Conservation (phyloP, 192 early-diverging fungal genomes). For the Coemansia sp. region DNA sequence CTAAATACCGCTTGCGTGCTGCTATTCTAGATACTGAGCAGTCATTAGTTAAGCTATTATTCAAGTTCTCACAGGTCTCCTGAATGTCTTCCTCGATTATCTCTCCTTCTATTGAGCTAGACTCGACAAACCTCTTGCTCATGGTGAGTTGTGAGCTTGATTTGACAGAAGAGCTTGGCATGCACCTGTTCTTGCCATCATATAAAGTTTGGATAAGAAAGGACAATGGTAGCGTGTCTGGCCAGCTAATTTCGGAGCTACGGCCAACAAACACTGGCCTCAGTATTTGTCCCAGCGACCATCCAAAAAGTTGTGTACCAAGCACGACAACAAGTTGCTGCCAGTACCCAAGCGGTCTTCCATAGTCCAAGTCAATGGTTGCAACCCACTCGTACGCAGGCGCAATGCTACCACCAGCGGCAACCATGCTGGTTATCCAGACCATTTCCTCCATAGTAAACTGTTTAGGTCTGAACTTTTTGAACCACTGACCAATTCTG, state of each 20-base stretch:
- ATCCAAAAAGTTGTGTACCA: conserved; percentile 48
- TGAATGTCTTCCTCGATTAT: neutral
- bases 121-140: neutral
- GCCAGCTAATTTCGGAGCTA: conserved; percentile 36
- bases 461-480: neutral
- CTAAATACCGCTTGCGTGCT: conserved; percentile 29
- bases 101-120: neutral
- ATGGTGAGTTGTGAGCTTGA: neutral
- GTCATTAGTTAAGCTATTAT: neutral
- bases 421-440: conserved; percentile 52
- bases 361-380: conserved; percentile 46
- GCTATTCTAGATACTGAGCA: conserved; percentile 1
- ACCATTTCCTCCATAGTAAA: conserved; percentile 45
- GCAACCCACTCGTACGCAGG: conserved; percentile 55
- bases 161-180: neutral
- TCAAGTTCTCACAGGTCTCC: neutral
- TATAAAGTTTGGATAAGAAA: conserved; percentile 47
- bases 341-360: conserved; percentile 33
- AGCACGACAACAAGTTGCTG: conserved; percentile 40
- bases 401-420: conserved; percentile 50
- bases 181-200: neutral
- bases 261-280: conserved; percentile 41
- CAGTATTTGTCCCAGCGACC: conserved; percentile 49
- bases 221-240: conserved; percentile 43
- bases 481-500: conserved; percentile 3